phyloP scores from a whole-genome alignment of 1,284 basidiomycete genomes.

The Paramarasmius palmivorus region DNA sequence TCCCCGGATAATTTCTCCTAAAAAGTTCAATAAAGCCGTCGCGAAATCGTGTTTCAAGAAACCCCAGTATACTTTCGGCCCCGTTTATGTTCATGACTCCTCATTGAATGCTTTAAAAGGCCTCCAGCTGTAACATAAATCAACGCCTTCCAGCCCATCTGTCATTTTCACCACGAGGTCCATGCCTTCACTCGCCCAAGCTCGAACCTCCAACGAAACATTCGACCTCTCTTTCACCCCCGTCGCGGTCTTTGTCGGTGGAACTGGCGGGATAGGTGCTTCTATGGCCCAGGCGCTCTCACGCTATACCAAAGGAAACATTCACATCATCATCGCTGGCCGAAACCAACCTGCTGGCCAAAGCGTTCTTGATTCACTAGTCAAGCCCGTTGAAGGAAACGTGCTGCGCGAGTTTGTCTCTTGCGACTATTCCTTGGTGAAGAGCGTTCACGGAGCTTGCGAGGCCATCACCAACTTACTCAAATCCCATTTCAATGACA shows the following conservation, averaged over 20 bases:
- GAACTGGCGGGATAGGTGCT: slow-evolving; percentile 10
- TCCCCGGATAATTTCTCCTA: too few species aligned
- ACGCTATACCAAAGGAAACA: slow-evolving; percentile 2
- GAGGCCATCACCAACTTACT: not conserved
- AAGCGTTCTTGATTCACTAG: not conserved
- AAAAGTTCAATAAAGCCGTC: too few species aligned
- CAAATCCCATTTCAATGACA: not conserved
- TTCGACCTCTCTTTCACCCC: not conserved
- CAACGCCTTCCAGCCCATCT: too few species aligned
- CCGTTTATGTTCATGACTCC: too few species aligned
- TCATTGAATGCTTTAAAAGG: too few species aligned
- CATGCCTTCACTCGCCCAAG: slow-evolving; percentile 5
- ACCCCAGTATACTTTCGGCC: too few species aligned
- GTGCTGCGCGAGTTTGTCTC: slow-evolving; percentile 6
- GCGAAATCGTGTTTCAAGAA: too few species aligned
- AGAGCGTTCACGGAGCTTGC: not conserved
- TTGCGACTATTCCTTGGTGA: slow-evolving; percentile 6
- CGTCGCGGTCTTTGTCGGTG: slow-evolving; percentile 11
- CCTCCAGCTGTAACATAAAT: too few species aligned
- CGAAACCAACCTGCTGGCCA: not conserved
- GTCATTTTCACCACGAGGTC: too few species aligned
- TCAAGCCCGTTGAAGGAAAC: not conserved
- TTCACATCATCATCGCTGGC: slow-evolving; percentile 8
- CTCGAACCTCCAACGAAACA: slow-evolving; percentile 6
- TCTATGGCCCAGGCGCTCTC: not conserved